A percentile compares a stretch with the other conserved stretches of the same genome.
Evolutionary conservation across 2,329 filamentous ascomycete genomes (phyloP).

Genomic region (Pseudocercospora cruenta): DNA sequence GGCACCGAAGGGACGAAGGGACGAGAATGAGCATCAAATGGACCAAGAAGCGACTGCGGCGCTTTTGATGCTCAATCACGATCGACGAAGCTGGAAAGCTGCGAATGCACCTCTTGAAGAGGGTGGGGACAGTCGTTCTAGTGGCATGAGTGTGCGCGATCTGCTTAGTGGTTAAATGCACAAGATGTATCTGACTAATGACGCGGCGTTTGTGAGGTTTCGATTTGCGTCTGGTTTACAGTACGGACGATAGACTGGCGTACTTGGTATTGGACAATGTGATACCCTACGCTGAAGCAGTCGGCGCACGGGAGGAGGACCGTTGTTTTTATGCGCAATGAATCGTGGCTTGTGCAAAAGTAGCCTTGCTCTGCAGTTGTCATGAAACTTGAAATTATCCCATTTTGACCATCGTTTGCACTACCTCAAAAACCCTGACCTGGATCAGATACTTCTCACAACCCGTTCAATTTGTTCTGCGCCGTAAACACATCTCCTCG

Average conservation of each 20-base stretch:
- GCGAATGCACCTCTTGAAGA: conserved; percentile 7
- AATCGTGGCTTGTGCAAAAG: neutral
- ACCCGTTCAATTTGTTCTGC: conserved; percentile 45
- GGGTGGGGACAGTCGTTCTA: conserved; percentile 13
- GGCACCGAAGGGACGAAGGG: conserved; percentile 25
- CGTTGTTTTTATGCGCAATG: neutral
- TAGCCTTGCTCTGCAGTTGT: neutral
- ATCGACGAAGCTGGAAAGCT: conserved; percentile 60
- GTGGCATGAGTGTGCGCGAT: conserved; percentile 52
- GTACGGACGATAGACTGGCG: neutral
- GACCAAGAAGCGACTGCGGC: conserved; percentile 82
- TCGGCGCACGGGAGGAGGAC: neutral
- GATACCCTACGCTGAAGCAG: neutral
- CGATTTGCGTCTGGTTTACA: neutral
- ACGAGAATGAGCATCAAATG: conserved; percentile 38
- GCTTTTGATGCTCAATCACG: conserved; percentile 82
- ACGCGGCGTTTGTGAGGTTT: neutral
- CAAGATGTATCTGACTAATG: neutral
- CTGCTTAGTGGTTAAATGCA: conserved; percentile 44
- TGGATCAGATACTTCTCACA: neutral
- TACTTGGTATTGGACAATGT: neutral
- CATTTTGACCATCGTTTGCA: neutral
- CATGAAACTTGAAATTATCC: neutral
- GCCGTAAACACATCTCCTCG: conserved; percentile 47
- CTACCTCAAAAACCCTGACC: neutral